Conservation (phyloP, 1,284 basidiomycete genomes). For the Mycosarcoma maydis region DNA sequence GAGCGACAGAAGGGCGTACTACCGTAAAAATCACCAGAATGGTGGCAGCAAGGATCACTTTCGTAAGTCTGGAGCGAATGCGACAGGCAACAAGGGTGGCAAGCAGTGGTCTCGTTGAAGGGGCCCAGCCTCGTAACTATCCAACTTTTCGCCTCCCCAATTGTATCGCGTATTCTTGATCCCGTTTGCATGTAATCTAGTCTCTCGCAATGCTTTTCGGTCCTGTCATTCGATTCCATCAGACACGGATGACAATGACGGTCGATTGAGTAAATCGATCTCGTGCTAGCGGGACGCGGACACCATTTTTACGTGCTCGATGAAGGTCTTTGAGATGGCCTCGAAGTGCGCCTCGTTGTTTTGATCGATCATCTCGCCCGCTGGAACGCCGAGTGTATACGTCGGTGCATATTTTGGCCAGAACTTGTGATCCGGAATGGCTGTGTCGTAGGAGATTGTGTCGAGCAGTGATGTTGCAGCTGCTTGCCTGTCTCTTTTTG, state of each 20-base stretch:
- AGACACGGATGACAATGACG: no score
- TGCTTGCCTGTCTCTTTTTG: neutral
- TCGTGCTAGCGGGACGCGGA: conserved; percentile 1
- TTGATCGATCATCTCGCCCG: conserved; percentile 39
- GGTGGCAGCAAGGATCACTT: conserved; percentile 42
- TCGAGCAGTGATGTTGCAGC: conserved; percentile 14
- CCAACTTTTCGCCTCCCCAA: no score
- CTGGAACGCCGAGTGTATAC: conserved; percentile 23
- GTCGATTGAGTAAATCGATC: neutral
- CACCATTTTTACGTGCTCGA: conserved; percentile 11
- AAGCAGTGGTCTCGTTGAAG: conserved; percentile 57
- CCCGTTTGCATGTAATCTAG: conserved; percentile 15
- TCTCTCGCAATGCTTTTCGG: no score
- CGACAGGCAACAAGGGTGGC: conserved; percentile 29
- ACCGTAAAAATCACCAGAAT: conserved; percentile 36
- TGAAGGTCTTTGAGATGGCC: conserved; percentile 18
- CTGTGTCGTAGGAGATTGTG: conserved; percentile 21
- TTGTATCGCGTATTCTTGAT: conserved; percentile 3
- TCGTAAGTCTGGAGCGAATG: conserved; percentile 38
- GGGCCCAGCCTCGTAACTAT: neutral
- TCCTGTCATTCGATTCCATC: no score
- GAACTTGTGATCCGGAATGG: conserved; percentile 36
- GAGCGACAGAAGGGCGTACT: conserved; percentile 49
- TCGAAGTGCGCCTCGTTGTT: conserved; percentile 40
- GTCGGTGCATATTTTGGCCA: conserved; percentile 35